Evolutionary conservation across 176 grass and related monocot species (phyloP), one percentile per base, ranked within the genome.

Genomic region (Areca catechu): DNA sequence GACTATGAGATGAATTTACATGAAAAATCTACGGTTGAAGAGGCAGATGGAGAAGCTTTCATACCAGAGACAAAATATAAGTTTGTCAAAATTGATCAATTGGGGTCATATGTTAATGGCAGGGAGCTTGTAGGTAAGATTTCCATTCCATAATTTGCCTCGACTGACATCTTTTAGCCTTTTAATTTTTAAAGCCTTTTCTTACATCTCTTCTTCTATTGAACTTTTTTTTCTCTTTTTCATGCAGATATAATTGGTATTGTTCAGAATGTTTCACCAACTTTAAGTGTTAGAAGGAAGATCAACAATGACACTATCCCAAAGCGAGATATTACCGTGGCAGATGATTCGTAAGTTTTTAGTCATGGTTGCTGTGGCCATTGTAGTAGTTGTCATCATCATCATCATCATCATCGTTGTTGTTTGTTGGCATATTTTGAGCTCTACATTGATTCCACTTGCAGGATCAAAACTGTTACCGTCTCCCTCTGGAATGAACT

Each of bases 1-100:
- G 93, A 98, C 48, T 98, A 98, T 60, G 93, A 98, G 74, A 74
- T 98, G 93, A 89, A 75, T 4, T 79, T 98, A 19, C 92, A 92
- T 67, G 93, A 98, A 71, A 88, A 57, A 63, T 85, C 93, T 60
- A 49, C 89, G 49, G 72, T 98, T 69, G 93, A 98, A 80, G 93
- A 88, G 60, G 84, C 80, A 27, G 84, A 98, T 51, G 93, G 87
- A 15, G 93, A 92, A 54, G 15, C 58, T 24, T 92, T 89, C 57
- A 80, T 92, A 56, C 87, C 93, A 15, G 87, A 73, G 58, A 74
- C 83, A 29, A 86, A 98, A 51, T 98, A 79, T 71, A 88, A 78
- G 48, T 89, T 92, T 61, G 73, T 92, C 50, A 98, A 92, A 30
- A 89, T 98, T 21, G 84, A 98, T 80, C 72, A 80, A 28, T 67